A percentile compares a stretch with the other conserved stretches of the same genome.
Conservation (phyloP, 306 rosid genomes). For the Lithocarpus polystachyus region DNA sequence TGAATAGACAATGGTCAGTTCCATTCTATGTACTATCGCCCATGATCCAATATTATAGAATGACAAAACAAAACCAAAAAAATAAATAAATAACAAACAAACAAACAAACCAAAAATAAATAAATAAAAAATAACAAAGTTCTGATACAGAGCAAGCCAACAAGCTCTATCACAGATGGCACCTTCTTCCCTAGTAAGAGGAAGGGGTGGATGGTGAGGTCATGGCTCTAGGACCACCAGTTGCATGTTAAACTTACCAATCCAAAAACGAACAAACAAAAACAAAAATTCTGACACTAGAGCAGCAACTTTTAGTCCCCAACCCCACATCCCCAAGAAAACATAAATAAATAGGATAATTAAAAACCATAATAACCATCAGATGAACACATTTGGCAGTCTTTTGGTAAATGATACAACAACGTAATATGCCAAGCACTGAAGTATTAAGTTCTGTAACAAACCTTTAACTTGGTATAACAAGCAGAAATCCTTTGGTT, state of each 20-base stretch:
- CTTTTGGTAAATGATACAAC: neutral
- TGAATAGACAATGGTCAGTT: neutral
- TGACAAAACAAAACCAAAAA: neutral
- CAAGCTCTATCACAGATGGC: no score
- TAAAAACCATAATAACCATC: neutral
- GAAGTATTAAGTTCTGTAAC: conserved; percentile 11
- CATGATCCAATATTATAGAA: neutral
- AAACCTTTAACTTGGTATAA: conserved; percentile 83
- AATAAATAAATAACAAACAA: no score
- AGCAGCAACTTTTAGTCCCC: neutral
- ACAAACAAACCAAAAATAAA: no score
- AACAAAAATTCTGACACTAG: neutral
- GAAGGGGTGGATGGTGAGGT: no score
- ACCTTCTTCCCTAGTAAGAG: no score
- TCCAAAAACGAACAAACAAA: no score
- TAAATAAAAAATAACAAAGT: no score
- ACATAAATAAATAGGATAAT: neutral
- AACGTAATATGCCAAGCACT: conserved; percentile 1
- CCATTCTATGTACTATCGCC: neutral
- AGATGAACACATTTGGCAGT: neutral
- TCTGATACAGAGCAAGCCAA: no score
- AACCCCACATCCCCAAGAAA: neutral
- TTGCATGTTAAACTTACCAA: no score
- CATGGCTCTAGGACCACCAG: no score
- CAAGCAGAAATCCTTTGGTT: conserved; percentile 61